phyloP scores from a whole-genome alignment of 1,284 basidiomycete species.

The Agroathelia rolfsii region DNA sequence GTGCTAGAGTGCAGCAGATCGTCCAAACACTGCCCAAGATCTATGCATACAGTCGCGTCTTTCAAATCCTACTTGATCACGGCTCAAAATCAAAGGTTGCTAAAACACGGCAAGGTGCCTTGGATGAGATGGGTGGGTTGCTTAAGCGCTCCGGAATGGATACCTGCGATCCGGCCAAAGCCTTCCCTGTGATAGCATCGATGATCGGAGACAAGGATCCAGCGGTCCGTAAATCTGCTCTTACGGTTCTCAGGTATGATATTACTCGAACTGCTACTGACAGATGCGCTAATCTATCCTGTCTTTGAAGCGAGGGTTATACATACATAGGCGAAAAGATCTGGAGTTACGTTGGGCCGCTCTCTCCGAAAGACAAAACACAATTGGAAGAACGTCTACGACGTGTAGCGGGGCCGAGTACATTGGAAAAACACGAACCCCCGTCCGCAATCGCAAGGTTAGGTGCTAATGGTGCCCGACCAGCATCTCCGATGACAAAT shows the following conservation, averaged over 20 bases:
- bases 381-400: slow-evolving; percentile 86
- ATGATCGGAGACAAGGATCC: slow-evolving; percentile 87
- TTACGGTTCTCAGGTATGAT: slow-evolving; percentile 65
- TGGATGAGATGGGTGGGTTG: slow-evolving; percentile 74
- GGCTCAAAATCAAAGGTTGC: slow-evolving; percentile 85
- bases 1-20: slow-evolving; percentile 61
- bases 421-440: slow-evolving; percentile 32
- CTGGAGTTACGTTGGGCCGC: slow-evolving; percentile 68
- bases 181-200: slow-evolving; percentile 71
- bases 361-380: slow-evolving; percentile 82
- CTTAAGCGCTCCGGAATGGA: slow-evolving; percentile 78
- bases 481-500: too few species aligned
- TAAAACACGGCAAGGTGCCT: slow-evolving; percentile 77
- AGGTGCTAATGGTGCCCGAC: slow-evolving; percentile 17
- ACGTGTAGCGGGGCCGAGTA: slow-evolving; percentile 62
- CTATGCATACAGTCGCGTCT: slow-evolving; percentile 85
- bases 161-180: slow-evolving; percentile 71
- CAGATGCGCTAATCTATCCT: slow-evolving; percentile 5
- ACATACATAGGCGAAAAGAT: slow-evolving; percentile 78
- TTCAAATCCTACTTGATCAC: slow-evolving; percentile 78
- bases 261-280: slow-evolving; percentile 8
- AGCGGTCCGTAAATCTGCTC: slow-evolving; percentile 74
- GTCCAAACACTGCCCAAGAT: slow-evolving; percentile 68
- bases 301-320: slow-evolving; percentile 64
- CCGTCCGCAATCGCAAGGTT: too few species aligned